Evolutionary conservation across 768 basidiomycete species (phyloP), one percentile per base, ranked within the genome.

Genomic region (Mycena olivaceomarginata): DNA sequence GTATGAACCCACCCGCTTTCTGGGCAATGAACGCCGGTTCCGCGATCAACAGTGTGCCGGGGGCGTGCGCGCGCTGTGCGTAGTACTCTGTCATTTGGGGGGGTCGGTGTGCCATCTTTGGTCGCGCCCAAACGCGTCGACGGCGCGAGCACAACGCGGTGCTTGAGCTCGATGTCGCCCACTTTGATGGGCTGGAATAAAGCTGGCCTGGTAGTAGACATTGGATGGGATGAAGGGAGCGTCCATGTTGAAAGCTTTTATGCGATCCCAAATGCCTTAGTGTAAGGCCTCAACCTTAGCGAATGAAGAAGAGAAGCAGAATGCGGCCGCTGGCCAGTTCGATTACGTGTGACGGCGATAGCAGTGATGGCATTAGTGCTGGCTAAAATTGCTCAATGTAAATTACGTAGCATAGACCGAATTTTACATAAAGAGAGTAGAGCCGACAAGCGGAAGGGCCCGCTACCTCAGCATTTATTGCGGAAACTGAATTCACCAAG

Each of bases 131-230:
- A 79, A 7, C 92, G 88, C 0, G 92, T 93, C 25, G 91, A 77
- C 4, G 93, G 93, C 0, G 92, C 89, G 59, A 92, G 86, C 5
- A 90, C 90, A 51, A 92, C 84, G 2, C 92, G 87, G 82, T 93
- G 92, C 67, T 85, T 70, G 37, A 92, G 85, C 2, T 80, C 67
- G 8, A 89, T 59, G 1, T 78, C 71, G 48, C 91, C 92, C 31
- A 92, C 84, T 70, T 82, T 80, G 77, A 88, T 85, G 25, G 91
- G 89, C 53, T 86, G 84, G 82, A 92, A 92, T 48, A 91, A 88
- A 20, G 57, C 59, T 1, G 69, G 59, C 11, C 45, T 37, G 57
- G 57, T 60, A 60, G 56, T 60, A 60, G 56, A 59, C 69, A 70
- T 70, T 11, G 40, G 39, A 40, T 9, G 43, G 8, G 25, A 25